Conservation (phyloP, 1,284 basidiomycete species). For the Rhodotorula sp. region DNA sequence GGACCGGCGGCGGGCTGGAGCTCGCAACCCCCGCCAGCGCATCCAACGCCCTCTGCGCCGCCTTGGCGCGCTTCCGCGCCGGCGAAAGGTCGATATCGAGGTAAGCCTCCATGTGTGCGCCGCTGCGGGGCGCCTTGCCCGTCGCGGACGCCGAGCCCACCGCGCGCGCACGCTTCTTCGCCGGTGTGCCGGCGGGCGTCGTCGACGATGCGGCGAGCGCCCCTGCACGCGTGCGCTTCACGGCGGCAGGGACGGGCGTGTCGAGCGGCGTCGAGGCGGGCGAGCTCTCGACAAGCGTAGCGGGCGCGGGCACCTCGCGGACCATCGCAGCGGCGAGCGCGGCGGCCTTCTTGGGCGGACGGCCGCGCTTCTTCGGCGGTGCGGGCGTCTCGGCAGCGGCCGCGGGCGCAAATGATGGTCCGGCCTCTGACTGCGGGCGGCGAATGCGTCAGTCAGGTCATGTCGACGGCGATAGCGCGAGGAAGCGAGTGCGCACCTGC, state of each 20-base stretch:
- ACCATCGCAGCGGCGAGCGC: not conserved
- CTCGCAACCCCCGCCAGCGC: not conserved
- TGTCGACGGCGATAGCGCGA: not conserved
- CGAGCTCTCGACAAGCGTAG: not conserved
- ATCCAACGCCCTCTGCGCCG: not conserved
- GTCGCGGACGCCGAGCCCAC: not conserved
- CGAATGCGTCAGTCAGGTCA: not conserved
- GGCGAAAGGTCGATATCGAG: constrained; percentile 7
- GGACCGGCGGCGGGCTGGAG: not conserved
- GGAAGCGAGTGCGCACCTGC: not conserved
- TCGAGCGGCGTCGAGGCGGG: not conserved
- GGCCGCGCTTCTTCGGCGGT: constrained; percentile 1
- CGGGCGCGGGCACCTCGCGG: not conserved
- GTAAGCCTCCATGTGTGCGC: not conserved
- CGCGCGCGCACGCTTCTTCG: not conserved
- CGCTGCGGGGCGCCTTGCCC: not conserved
- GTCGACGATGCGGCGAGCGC: too few relatives aligned
- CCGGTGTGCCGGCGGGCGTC: too few relatives aligned
- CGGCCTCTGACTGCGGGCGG: not conserved
- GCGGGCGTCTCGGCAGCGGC: not conserved
- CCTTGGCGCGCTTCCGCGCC: not conserved
- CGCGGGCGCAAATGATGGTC: too few relatives aligned
- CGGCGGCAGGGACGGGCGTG: not conserved
- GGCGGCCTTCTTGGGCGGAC: constrained; percentile 5
- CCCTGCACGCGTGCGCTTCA: not conserved